Conservation (phyloP, 1,139 yeast species). For the Kodamaea fungicola region DNA sequence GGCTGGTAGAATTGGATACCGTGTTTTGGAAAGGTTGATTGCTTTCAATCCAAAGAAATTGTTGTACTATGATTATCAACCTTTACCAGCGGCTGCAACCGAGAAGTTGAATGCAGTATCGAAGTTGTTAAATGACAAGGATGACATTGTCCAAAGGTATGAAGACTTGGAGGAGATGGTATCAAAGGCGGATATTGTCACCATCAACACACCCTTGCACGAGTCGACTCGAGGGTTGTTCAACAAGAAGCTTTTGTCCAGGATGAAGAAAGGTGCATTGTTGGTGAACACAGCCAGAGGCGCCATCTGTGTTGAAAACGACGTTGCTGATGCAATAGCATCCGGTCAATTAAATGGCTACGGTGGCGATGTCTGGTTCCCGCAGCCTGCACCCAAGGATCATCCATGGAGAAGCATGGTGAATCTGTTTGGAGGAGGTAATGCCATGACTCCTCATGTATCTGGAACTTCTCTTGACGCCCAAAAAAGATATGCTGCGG, state of each 20-base stretch:
- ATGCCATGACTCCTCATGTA: slow-evolving; percentile 83
- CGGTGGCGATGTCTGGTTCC: slow-evolving; percentile 84
- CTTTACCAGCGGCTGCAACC: slow-evolving; percentile 55
- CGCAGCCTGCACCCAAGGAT: slow-evolving; percentile 73
- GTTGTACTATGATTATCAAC: slow-evolving; percentile 74
- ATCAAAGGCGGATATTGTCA: slow-evolving; percentile 66
- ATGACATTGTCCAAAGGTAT: slow-evolving; percentile 53
- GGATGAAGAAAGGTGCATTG: slow-evolving; percentile 76
- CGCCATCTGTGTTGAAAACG: slow-evolving; percentile 70
- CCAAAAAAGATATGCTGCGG: slow-evolving; percentile 68
- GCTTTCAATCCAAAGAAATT: slow-evolving; percentile 76
- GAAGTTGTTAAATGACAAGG: slow-evolving; percentile 36
- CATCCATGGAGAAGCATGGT: slow-evolving; percentile 77
- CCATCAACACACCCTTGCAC: slow-evolving; percentile 77
- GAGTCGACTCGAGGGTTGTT: slow-evolving; percentile 65
- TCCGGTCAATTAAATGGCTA: slow-evolving; percentile 73
- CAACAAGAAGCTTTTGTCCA: slow-evolving; percentile 62
- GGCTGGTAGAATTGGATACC: slow-evolving; percentile 78
- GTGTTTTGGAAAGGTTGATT: slow-evolving; percentile 67
- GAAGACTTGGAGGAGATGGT: slow-evolving; percentile 66
- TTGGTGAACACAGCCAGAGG: slow-evolving; percentile 85
- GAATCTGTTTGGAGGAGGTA: slow-evolving; percentile 68
- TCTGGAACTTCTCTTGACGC: slow-evolving; percentile 82
- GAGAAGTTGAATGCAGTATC: slow-evolving; percentile 45
- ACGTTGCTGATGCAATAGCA: slow-evolving; percentile 69